Percentiles rank a stretch among this genome's conserved stretches.
Evolutionary conservation across 768 basidiomycete species (phyloP).

Genomic region (Psilocybe sp.): DNA sequence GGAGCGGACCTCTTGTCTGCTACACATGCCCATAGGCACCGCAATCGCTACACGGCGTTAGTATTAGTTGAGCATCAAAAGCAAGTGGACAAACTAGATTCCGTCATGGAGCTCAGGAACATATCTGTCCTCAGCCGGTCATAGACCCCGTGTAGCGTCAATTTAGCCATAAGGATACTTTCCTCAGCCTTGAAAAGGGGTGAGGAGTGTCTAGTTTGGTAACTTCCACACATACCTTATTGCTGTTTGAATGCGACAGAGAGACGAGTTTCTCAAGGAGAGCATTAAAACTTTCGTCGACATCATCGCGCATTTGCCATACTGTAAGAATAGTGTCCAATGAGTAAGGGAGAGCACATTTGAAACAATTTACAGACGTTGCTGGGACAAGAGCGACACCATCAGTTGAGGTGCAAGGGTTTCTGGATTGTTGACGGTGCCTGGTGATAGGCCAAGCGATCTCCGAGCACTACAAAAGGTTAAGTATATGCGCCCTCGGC

Average conservation of each 20-base stretch:
- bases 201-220: neutral
- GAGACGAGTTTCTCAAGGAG: slow-evolving; percentile 58
- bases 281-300: slow-evolving; percentile 45
- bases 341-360: neutral
- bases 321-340: slow-evolving; percentile 35
- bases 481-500: slow-evolving; percentile 1
- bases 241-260: slow-evolving; percentile 53
- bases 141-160: slow-evolving; percentile 78
- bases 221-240: slow-evolving; percentile 41
- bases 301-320: slow-evolving; percentile 62
- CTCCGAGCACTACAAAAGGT: slow-evolving; percentile 35
- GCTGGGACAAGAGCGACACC: slow-evolving; percentile 61
- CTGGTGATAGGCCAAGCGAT: slow-evolving; percentile 37
- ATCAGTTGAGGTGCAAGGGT: slow-evolving; percentile 58
- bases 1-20: slow-evolving; percentile 30
- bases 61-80: neutral
- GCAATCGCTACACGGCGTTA: slow-evolving; percentile 59
- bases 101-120: slow-evolving; percentile 84
- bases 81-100: slow-evolving; percentile 60
- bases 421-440: slow-evolving; percentile 32
- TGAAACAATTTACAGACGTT: slow-evolving; percentile 46
- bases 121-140: slow-evolving; percentile 81
- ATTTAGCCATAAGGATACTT: slow-evolving; percentile 67
- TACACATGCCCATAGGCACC: slow-evolving; percentile 75
- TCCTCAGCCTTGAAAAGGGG: slow-evolving; percentile 60